These are phyloP conservation scores for Blastobotrys proliferans DNA, from an alignment of 1,139 yeast species.

Conservation along the genomic window DNA sequence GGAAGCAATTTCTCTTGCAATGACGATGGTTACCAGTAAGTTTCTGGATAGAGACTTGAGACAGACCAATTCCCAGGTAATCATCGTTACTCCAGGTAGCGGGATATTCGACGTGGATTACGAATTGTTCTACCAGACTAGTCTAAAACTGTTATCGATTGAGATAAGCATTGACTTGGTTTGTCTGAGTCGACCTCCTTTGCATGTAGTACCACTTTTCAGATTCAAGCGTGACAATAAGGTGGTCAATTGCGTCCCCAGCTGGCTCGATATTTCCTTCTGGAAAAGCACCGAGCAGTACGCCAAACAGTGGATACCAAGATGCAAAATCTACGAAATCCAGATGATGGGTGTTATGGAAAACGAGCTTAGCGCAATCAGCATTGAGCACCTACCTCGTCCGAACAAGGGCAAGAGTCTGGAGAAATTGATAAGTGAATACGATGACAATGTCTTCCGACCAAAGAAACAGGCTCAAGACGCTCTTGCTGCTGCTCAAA, in stretches of 20 bases:
- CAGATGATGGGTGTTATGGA: conserved; percentile 99
- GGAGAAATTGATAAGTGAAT: conserved; percentile 52
- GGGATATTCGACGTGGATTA: conserved; percentile 92
- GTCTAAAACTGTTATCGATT: conserved; percentile 66
- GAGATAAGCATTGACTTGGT: conserved; percentile 87
- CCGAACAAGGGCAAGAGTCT: conserved; percentile 30
- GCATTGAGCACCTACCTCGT: conserved; percentile 49
- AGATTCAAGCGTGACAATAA: conserved; percentile 49
- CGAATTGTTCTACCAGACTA: conserved; percentile 67
- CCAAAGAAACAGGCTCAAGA: conserved; percentile 18
- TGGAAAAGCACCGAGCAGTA: conserved; percentile 52
- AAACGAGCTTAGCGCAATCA: conserved; percentile 66
- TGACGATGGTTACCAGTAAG: conserved; percentile 73
- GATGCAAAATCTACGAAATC: conserved; percentile 88
- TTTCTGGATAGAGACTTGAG: conserved; percentile 81
- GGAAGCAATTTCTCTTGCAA: conserved; percentile 82
- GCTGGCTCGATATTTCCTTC: conserved; percentile 91
- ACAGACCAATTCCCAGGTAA: conserved; percentile 81
- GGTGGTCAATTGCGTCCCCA: conserved; percentile 77
- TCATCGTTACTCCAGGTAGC: conserved; percentile 85
- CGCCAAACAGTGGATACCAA: conserved; percentile 75
- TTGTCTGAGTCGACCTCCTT: conserved; percentile 84
- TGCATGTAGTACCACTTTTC: conserved; percentile 87
- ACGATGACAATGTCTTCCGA: conserved; percentile 47
- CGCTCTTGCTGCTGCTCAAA: neutral